phyloP scores from a whole-genome alignment of 2,329 filamentous ascomycete genomes.

The Didymella glomerata region DNA sequence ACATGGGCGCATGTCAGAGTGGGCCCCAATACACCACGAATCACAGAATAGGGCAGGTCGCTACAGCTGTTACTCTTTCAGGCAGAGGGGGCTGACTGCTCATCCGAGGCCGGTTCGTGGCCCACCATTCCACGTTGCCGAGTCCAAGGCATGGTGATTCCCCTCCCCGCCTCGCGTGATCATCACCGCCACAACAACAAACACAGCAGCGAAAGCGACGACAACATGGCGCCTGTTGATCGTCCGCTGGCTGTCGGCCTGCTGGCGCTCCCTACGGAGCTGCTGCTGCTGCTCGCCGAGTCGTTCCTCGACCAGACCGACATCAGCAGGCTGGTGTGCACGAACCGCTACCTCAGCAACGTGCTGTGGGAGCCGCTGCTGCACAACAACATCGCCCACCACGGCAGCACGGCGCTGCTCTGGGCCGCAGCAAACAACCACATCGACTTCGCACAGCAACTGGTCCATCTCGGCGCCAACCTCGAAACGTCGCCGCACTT shows the following conservation, averaged over 20 bases:
- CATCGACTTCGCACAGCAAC: slow-evolving; percentile 12
- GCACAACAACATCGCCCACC: slow-evolving; percentile 19
- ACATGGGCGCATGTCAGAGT: slow-evolving; percentile 15
- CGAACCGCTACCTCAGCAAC: slow-evolving; percentile 21
- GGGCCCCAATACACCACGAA: slow-evolving; percentile 10
- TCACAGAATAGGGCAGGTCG: slow-evolving; percentile 11
- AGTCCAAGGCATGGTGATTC: slow-evolving; percentile 4
- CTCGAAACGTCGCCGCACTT: slow-evolving; percentile 20
- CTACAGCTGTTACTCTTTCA: slow-evolving; percentile 6
- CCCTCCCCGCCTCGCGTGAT: slow-evolving; percentile 12
- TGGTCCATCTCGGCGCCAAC: slow-evolving; percentile 20
- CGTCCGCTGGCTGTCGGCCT: slow-evolving; percentile 2
- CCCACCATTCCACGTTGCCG: slow-evolving; percentile 20
- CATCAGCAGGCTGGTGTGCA: slow-evolving; percentile 24
- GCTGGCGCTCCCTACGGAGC: slow-evolving; percentile 19
- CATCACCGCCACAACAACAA: slow-evolving; percentile 9
- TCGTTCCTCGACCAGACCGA: slow-evolving; percentile 23
- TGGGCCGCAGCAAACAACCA: slow-evolving; percentile 24
- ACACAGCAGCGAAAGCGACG: slow-evolving; percentile 1
- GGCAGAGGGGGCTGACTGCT: slow-evolving; percentile 18
- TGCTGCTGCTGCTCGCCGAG: slow-evolving; percentile 22
- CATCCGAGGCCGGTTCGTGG: slow-evolving; percentile 16
- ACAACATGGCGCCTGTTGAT: slow-evolving; percentile 3
- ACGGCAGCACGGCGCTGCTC: slow-evolving; percentile 23
- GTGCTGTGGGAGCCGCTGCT: slow-evolving; percentile 20